Conservation (phyloP, 208 protist genomes). For the Tritrichomonas foetus region DNA sequence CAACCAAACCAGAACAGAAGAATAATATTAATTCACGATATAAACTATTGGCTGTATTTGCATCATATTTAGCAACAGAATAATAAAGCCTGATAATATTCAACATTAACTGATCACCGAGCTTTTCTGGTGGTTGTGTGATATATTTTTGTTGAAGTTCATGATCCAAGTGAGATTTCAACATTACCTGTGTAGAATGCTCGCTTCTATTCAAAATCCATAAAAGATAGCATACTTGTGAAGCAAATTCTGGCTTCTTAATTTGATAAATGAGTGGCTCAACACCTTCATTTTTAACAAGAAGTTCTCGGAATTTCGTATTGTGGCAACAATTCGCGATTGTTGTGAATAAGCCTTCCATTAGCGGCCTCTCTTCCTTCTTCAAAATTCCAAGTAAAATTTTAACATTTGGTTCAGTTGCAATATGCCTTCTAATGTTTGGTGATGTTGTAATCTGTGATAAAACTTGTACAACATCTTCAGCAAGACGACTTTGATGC, state of each 20-base stretch:
- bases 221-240: constrained; percentile 27
- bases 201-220: background rate
- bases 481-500: background rate
- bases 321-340: constrained; percentile 31
- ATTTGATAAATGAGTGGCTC: constrained; percentile 8
- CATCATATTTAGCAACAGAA: background rate
- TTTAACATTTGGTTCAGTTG: background rate
- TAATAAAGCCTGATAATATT: background rate
- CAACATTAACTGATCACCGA: background rate
- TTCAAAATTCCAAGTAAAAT: background rate
- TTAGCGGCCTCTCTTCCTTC: background rate
- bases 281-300: background rate
- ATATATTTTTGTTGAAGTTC: background rate
- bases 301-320: background rate
- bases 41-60: background rate
- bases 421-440: background rate
- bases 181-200: background rate
- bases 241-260: constrained; percentile 10
- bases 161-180: background rate
- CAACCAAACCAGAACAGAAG: background rate
- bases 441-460: background rate
- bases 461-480: background rate
- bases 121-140: background rate
- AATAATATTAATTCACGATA: background rate
- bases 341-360: background rate